Conservation (phyloP, 345 rosid genomes). For the Barbarea vulgaris region DNA sequence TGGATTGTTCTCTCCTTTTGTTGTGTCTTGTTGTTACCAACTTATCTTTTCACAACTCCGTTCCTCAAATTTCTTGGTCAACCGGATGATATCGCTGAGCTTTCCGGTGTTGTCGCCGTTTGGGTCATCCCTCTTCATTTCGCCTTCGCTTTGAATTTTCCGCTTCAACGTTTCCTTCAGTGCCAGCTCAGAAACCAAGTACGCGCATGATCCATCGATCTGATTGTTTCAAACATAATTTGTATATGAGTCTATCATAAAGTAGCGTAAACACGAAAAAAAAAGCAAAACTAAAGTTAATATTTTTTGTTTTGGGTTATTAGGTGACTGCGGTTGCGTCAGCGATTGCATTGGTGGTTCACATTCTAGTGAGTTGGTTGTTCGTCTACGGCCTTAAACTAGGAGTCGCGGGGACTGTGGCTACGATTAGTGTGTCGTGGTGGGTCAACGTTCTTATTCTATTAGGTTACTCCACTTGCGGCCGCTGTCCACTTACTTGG, state of each 20-base stretch:
- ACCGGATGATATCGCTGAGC: constrained; percentile 69
- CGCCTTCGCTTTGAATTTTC: constrained; percentile 58
- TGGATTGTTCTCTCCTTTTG: constrained; percentile 59
- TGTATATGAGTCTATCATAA: not conserved
- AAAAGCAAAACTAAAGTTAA: not conserved
- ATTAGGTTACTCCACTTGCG: constrained; percentile 37
- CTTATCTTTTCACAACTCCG: constrained; percentile 61
- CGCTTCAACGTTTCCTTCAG: constrained; percentile 65
- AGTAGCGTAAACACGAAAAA: too few species aligned
- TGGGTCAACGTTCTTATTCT: constrained; percentile 53
- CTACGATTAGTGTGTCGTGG: constrained; percentile 62
- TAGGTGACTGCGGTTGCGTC: constrained; percentile 51
- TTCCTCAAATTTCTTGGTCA: constrained; percentile 61
- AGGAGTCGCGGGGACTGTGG: constrained; percentile 55
- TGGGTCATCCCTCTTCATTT: constrained; percentile 69
- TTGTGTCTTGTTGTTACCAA: constrained; percentile 52
- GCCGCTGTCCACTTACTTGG: constrained; percentile 70
- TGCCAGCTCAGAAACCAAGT: constrained; percentile 58
- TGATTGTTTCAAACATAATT: not conserved
- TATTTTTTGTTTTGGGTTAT: not conserved
- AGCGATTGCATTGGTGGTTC: constrained; percentile 44
- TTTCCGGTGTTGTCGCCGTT: constrained; percentile 47
- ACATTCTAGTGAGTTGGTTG: constrained; percentile 54
- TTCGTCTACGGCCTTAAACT: constrained; percentile 47
- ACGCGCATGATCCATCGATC: not conserved